These are phyloP conservation scores for Scheffersomyces titani DNA, from an alignment of 1,139 yeast genomes.

Conservation along the genomic window DNA sequence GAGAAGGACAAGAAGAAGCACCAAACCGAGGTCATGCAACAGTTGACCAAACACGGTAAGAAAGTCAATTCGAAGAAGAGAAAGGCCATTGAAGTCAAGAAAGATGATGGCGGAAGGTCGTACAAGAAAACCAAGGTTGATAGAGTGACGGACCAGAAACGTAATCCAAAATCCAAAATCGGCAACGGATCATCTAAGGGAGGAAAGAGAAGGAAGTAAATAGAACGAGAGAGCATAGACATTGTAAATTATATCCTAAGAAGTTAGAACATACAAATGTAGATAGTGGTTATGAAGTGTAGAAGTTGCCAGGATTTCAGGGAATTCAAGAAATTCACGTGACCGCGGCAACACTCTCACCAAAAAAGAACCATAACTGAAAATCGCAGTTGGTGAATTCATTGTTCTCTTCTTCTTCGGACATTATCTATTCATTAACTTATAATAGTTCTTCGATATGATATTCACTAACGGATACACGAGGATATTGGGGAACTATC, in stretches of 20 bases:
- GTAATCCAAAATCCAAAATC: conserved; percentile 24
- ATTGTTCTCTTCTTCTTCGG: neutral
- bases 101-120: conserved; percentile 50
- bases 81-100: conserved; percentile 34
- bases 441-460: conserved; percentile 1
- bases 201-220: conserved; percentile 6
- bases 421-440: neutral
- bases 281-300: neutral
- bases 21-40: conserved; percentile 46
- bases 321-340: neutral
- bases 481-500: conserved; percentile 24
- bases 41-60: conserved; percentile 46
- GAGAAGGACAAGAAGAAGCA: conserved; percentile 57
- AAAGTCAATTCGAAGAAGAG: conserved; percentile 32
- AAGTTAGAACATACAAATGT: neutral
- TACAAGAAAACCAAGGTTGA: conserved; percentile 74
- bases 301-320: too few relatives aligned
- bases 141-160: conserved; percentile 51
- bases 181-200: conserved; percentile 13
- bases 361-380: neutral
- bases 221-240: neutral
- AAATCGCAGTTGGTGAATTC: neutral
- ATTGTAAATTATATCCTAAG: neutral
- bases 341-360: neutral
- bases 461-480: conserved; percentile 22